Base-by-base conservation (phyloP, 2,329 filamentous ascomycete species). In the Macrophomina phaseolina region DNA sequence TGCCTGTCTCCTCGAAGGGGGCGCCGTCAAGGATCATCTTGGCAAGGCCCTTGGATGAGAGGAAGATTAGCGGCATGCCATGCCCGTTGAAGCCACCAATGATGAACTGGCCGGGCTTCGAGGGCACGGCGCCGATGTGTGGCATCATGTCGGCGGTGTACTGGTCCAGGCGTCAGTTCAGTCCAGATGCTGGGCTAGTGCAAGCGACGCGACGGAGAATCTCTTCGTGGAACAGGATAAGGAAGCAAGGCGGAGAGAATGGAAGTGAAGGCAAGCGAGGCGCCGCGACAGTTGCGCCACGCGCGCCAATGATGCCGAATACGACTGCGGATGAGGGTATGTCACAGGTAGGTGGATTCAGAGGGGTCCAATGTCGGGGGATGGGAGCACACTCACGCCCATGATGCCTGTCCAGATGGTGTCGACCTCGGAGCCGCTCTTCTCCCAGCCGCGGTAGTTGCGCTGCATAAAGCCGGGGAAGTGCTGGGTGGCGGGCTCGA, bases 51-150 rank as follows among this genome's bases (percentile, higher is more conserved):
- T 80, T 79, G 6, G 77, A 78, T 5, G 77, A 72, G 0, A 82
- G 73, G 23, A 81, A 80, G 18, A 84, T 79, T 30, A 81, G 70
- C 0, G 82, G 79, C 83, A 86, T 86, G 0, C 84, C 84, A 65
- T 85, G 83, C 0, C 84, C 84, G 36, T 79, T 81, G 67, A 85
- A 86, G 0, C 84, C 84, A 0, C 80, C 82, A 28, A 82, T 72
- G n/a, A 86, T 74, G 55, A 78, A 82, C 68, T 82, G 78, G 5
- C 76, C 77, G 2, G 74, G 65, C 55, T 75, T 77, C 0, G 73
- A 78, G 0, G 83, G 83, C 0, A 86, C 74, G 0, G 70, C 68
- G 0, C 83, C 83, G 1, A 86, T 72, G n/a, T 81, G 78, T 0
- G 84, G 83, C 68, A 66, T 68, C 0, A 71, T 74, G 67, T 85